Conservation (phyloP, 495 filamentous ascomycete genomes). For the Annulohypoxylon maeteangense region DNA sequence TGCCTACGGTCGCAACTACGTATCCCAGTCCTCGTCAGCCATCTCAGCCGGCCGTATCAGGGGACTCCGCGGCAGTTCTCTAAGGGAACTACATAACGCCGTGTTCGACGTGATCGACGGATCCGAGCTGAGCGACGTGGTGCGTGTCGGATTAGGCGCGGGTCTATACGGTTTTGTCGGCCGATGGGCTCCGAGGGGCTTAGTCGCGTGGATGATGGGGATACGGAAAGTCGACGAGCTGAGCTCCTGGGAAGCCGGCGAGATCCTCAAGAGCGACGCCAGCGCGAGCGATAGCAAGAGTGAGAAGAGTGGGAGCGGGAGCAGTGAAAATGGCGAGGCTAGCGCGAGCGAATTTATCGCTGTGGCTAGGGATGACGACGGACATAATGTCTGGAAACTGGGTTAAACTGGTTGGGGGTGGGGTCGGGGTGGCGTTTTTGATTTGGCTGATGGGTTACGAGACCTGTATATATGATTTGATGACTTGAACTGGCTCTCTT, state of each 20-base stretch:
- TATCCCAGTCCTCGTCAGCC: constrained; percentile 58
- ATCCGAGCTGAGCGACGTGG: constrained; percentile 59
- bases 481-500: not conserved
- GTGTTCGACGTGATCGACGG: constrained; percentile 84
- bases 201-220: constrained; percentile 93
- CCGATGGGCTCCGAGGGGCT: constrained; percentile 76
- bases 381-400: constrained; percentile 54
- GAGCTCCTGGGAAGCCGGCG: constrained; percentile 53
- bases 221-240: constrained; percentile 65
- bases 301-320: constrained; percentile 37
- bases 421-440: constrained; percentile 6
- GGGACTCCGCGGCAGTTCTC: constrained; percentile 68
- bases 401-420: not conserved
- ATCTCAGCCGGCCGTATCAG: constrained; percentile 57
- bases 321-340: constrained; percentile 41
- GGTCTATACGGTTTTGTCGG: constrained; percentile 87
- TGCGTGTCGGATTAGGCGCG: constrained; percentile 84
- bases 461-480: constrained; percentile 33
- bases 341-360: constrained; percentile 54
- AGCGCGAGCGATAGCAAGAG: constrained; percentile 35
- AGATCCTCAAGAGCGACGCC: not conserved
- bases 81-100: constrained; percentile 81
- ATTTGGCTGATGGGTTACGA: constrained; percentile 27
- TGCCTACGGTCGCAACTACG: constrained; percentile 67
- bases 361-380: constrained; percentile 51